Percentiles rank a stretch among this genome's conserved stretches.
Evolutionary conservation across 2,329 filamentous ascomycete genomes (phyloP).

Genomic region (Exophiala alcalophila): DNA sequence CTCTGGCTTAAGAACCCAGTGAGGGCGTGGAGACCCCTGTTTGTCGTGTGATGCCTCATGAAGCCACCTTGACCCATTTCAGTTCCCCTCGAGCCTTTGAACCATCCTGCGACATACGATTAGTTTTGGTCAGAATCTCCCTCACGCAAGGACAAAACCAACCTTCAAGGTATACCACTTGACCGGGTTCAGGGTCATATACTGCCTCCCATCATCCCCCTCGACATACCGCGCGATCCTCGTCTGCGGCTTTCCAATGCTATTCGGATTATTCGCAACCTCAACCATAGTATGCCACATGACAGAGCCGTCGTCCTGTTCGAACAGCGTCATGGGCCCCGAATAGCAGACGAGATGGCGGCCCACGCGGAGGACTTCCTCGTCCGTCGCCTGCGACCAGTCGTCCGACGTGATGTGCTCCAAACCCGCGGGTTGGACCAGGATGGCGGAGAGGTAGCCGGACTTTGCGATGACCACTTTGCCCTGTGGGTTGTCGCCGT

Average conservation of each 20-base stretch:
- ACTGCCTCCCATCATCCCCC: conserved; percentile 7
- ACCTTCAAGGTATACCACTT: conserved; percentile 19
- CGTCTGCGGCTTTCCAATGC: conserved; percentile 21
- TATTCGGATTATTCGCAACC: conserved; percentile 19
- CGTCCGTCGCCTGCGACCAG: conserved; percentile 15
- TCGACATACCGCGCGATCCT: conserved; percentile 6
- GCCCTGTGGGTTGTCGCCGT: conserved; percentile 20
- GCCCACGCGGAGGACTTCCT: conserved; percentile 13
- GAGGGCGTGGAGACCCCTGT: too few species aligned
- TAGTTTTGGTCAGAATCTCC: not conserved
- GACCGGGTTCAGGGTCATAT: conserved; percentile 19
- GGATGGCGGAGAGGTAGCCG: conserved; percentile 19
- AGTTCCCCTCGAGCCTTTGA: conserved; percentile 14
- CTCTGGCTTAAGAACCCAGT: too few species aligned
- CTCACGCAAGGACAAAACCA: conserved; percentile 2
- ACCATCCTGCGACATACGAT: conserved; percentile 11
- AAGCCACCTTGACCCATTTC: conserved; percentile 22
- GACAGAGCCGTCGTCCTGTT: conserved; percentile 11
- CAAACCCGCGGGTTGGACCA: conserved; percentile 11
- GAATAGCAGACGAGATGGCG: conserved; percentile 14
- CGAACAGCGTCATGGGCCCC: conserved; percentile 15
- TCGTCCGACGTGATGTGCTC: conserved; percentile 4
- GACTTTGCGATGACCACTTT: conserved; percentile 17
- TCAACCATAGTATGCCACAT: conserved; percentile 23
- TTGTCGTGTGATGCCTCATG: conserved; percentile 6